These are phyloP conservation scores for Neurospora pannonica DNA, from an alignment of 495 filamentous ascomycete species.

Conservation along the genomic window DNA sequence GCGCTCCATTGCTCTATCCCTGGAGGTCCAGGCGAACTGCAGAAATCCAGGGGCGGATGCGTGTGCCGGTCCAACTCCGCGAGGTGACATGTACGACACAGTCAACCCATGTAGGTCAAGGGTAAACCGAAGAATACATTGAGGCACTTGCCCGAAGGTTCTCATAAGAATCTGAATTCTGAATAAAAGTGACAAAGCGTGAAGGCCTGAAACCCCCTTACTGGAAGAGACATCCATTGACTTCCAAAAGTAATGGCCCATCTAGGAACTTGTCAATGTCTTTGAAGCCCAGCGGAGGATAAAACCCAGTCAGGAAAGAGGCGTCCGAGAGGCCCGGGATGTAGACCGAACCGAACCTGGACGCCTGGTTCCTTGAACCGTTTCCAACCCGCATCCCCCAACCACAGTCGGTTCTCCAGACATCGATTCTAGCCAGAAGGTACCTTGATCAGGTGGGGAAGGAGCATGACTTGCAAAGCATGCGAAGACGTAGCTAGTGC, in stretches of 20 bases:
- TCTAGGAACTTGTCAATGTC: neutral
- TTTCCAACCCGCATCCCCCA: neutral
- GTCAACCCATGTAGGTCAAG: conserved; percentile 20
- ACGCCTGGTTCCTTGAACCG: neutral
- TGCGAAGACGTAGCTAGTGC: conserved; percentile 17
- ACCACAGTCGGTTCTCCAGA: neutral
- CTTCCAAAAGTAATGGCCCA: neutral
- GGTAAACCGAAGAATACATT: neutral
- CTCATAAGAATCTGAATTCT: neutral
- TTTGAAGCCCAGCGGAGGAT: neutral
- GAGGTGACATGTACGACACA: conserved; percentile 10
- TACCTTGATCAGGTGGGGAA: conserved; percentile 11
- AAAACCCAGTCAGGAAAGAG: neutral
- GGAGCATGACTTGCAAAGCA: conserved; percentile 22
- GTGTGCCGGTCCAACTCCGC: conserved; percentile 4
- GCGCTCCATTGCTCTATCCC: neutral
- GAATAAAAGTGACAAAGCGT: neutral
- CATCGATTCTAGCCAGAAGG: neutral
- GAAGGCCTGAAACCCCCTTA: neutral
- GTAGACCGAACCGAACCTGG: neutral
- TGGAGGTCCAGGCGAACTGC: neutral
- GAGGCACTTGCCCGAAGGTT: neutral
- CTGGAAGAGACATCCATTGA: neutral
- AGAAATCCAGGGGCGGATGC: conserved; percentile 4
- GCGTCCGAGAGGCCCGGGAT: neutral